Base-by-base conservation (phyloP, 129 eudicot genomes). In the Daucus carota region DNA sequence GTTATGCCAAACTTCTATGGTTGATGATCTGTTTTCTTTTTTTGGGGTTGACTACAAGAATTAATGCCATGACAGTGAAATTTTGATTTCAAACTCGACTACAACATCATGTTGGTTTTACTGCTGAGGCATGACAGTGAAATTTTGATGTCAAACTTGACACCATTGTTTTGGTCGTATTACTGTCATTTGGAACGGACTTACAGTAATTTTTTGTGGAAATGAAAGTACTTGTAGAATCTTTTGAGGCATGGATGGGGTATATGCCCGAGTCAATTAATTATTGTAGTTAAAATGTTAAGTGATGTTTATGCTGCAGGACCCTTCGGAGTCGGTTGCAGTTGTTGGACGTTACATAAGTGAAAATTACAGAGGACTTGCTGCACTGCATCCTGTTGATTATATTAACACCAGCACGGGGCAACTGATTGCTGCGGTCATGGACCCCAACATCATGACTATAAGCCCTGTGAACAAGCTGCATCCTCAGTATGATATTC, bases 351-450 rank as follows among this genome's bases (percentile, higher is more conserved):
- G 99, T 60, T 95, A 95, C 82, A 95, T 95, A 33, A 95, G 99
- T 82, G 97, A 95, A 79, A 95, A 95, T 73, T 95, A 87, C 70
- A 85, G 88, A 72, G 99, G 99, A 60, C 79, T 87, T 75, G 99
- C 99, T 75, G 99, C 99, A 7, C 84, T 95, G 87, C 99, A 95
- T 88, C 99, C 99, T 0, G 86, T 95, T 68, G 99, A 95, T 84
- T 95, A 91, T 80, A 84, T 95, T 75, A 93, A 95, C 74, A 78
- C 85, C 41, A 95, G 90, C 79, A 95, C 92, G 0, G 99, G 99
- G 47, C 96, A 95, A 79, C 78, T 95, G 76, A 87, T 91, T 83
- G 97, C 97, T 24, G 96, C 89, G 90, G 92, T 95, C 48, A 89
- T 89, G 84, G 97, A 95, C 74, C 96, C 97, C 8, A 95, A 95